phyloP scores from a whole-genome alignment of 495 filamentous ascomycete genomes.

The Penicillium silybi region DNA sequence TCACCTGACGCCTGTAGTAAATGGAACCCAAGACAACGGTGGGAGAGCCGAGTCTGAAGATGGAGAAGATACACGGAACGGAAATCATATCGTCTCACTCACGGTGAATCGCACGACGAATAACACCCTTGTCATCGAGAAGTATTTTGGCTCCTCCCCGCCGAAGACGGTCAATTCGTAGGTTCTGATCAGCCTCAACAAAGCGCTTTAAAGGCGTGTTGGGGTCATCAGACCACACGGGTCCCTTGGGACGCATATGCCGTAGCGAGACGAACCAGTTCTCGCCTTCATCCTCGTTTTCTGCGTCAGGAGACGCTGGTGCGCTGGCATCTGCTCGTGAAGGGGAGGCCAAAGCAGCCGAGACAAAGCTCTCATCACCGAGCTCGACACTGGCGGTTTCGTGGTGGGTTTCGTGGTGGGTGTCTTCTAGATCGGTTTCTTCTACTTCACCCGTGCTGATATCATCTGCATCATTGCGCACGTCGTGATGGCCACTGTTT shows the following conservation, averaged over 20 bases:
- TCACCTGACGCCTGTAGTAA: not conserved
- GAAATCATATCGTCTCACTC: not conserved
- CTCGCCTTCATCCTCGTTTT: conserved; percentile 24
- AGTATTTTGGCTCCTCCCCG: conserved; percentile 26
- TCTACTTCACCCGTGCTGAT: conserved; percentile 13
- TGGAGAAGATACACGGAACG: not conserved
- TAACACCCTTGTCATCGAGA: conserved; percentile 34
- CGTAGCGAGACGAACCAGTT: conserved; percentile 38
- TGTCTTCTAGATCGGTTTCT: conserved; percentile 20
- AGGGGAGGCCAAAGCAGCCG: not conserved
- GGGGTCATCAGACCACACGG: conserved; percentile 32
- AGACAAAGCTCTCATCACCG: conserved; percentile 26
- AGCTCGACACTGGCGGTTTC: conserved; percentile 44
- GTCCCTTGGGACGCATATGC: conserved; percentile 19
- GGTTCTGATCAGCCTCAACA: conserved; percentile 36
- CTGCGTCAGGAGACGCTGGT: conserved; percentile 7
- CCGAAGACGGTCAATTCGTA: conserved; percentile 21
- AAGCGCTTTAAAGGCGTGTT: conserved; percentile 44
- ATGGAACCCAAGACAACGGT: not conserved
- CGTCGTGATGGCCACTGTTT: not conserved
- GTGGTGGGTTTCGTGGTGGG: conserved; percentile 33
- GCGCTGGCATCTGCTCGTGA: not conserved
- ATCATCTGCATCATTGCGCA: not conserved
- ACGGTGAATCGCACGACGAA: conserved; percentile 20
- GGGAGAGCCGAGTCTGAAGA: not conserved